Conservation (phyloP, 495 filamentous ascomycete species). For the Neurospora sp. region DNA sequence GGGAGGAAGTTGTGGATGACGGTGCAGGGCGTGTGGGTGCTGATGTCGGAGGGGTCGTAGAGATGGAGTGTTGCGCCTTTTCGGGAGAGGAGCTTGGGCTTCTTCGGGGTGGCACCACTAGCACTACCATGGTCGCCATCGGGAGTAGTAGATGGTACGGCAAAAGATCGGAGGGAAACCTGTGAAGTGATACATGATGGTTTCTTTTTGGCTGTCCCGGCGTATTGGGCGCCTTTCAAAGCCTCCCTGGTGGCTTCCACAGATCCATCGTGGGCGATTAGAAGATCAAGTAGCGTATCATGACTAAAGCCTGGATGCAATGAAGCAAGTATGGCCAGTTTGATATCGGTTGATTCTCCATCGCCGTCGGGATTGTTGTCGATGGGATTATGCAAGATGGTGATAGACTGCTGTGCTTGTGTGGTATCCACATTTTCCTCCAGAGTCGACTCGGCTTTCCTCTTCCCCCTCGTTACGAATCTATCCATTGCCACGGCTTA, state of each 20-base stretch:
- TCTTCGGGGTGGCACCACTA: slow-evolving; percentile 24
- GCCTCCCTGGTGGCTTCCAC: slow-evolving; percentile 51
- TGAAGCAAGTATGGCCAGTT: slow-evolving; percentile 73
- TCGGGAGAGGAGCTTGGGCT: slow-evolving; percentile 44
- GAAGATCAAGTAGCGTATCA: slow-evolving; percentile 61
- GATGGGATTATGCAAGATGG: background rate
- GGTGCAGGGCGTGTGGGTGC: slow-evolving; percentile 72
- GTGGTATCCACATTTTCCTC: background rate
- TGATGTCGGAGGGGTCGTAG: slow-evolving; percentile 67
- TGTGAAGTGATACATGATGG: slow-evolving; percentile 32
- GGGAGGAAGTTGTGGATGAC: slow-evolving; percentile 89
- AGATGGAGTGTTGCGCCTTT: slow-evolving; percentile 79
- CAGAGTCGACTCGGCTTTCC: slow-evolving; percentile 19
- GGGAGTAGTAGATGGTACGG: slow-evolving; percentile 23
- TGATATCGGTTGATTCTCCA: slow-evolving; percentile 77
- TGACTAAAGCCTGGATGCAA: slow-evolving; percentile 55
- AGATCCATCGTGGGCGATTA: slow-evolving; percentile 68
- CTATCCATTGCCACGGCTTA: slow-evolving; percentile 27
- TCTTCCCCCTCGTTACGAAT: slow-evolving; percentile 34
- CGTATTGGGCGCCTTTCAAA: slow-evolving; percentile 24
- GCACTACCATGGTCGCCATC: slow-evolving; percentile 9
- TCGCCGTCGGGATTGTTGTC: slow-evolving; percentile 7
- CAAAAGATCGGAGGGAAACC: slow-evolving; percentile 46
- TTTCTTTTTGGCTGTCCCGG: slow-evolving; percentile 16
- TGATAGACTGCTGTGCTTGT: background rate